Evolutionary conservation across 2,329 filamentous ascomycete genomes (phyloP).

Genomic region (Trichoderma atroviride): DNA sequence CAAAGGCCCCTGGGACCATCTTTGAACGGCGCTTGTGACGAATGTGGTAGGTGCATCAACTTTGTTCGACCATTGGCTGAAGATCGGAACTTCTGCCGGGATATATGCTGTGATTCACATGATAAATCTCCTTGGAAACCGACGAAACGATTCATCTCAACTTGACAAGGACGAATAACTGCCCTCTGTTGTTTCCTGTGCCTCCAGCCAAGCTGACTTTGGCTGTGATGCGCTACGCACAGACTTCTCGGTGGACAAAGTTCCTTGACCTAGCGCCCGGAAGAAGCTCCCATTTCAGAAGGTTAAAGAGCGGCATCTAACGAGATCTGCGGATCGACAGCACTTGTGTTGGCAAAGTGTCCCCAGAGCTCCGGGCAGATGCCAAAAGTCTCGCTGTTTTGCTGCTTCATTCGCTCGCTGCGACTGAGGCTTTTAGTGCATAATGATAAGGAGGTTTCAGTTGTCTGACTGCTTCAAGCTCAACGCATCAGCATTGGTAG

Average conservation of each 20-base stretch:
- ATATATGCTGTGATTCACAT: conserved; percentile 8
- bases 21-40: conserved; percentile 23
- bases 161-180: neutral
- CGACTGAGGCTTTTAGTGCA: conserved; percentile 7
- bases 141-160: neutral
- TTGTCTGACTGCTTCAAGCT: neutral
- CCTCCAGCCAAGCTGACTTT: neutral
- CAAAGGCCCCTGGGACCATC: conserved; percentile 12
- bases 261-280: conserved; percentile 22
- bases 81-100: conserved; percentile 14
- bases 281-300: conserved; percentile 26
- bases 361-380: neutral
- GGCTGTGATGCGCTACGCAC: neutral
- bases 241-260: conserved; percentile 1
- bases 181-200: neutral
- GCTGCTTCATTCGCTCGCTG: conserved; percentile 6
- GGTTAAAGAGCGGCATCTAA: conserved; percentile 11
- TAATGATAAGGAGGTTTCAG: conserved; percentile 5
- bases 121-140: neutral
- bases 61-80: conserved; percentile 5
- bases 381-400: neutral
- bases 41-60: conserved; percentile 21
- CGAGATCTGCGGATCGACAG: conserved; percentile 25
- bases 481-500: conserved; percentile 8
- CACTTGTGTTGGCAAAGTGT: neutral